Base-by-base conservation (phyloP, 2,329 filamentous ascomycete genomes). In the Calonectria hongkongensis region DNA sequence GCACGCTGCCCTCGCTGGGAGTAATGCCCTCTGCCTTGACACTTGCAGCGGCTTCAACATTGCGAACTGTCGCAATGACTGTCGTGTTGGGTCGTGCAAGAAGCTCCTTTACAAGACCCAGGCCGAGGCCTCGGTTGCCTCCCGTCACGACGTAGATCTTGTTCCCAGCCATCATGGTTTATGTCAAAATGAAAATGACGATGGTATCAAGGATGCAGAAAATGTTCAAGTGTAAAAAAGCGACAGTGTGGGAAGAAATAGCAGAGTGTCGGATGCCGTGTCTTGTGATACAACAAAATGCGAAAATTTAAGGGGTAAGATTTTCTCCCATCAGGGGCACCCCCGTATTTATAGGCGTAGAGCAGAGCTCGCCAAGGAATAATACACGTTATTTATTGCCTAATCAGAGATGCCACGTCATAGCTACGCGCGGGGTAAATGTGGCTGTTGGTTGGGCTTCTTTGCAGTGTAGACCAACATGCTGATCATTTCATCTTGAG, bases 41-140 rank as follows among this genome's bases (percentile, higher is more conserved):
- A 30, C 30, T 39, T n/a, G 51, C 51, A 13, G 16, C 51, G 9
- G 51, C 51, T 15, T 56, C 51, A 3, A 12, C 51, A 39, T 56
- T 56, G 30, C 51, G 51, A 39, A 56, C 51, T 56, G 51, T 56
- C 30, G 51, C 51, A n/a, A 56, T 10, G 30, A 56, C 51, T 30
- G 51, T 56, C n/a, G 51, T 56, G 30, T 8, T 30, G 33, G 51
- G n/a, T 25, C 28, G 51, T 21, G 51, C 33, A 21, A 56, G 51
- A 13, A 56, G 51, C 10, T n/a, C 51, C 51, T 56, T 56, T 16
- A 56, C 51, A 16, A 56, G 8, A 27, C 51, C 51, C n/a, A 56
- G 51, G 4, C 51, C 51, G 16, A 56, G 51, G n/a, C 51, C 51
- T 5, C 51, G 51, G 51, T 56, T 56, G 51, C 51, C 51, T 8